Conservation (phyloP, 306 rosid genomes). For the Prunus davidiana region DNA sequence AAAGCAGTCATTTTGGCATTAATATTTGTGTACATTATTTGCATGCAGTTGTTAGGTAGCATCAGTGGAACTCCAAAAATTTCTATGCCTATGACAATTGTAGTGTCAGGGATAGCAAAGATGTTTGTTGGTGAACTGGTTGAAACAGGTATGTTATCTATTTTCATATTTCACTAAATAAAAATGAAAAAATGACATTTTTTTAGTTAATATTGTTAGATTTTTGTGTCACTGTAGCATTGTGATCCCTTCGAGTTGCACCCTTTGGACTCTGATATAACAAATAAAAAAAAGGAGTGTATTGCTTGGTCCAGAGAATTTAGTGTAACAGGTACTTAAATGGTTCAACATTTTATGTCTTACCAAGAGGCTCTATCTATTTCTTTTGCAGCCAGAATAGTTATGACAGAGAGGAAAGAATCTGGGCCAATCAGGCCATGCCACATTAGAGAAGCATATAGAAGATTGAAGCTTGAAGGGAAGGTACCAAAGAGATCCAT, state of each 20-base stretch:
- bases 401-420: conserved; percentile 84
- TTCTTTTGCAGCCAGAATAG: conserved; percentile 62
- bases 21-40: background rate
- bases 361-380: background rate
- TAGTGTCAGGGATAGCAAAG: conserved; percentile 91
- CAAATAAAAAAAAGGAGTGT: background rate
- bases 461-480: conserved; percentile 89
- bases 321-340: background rate
- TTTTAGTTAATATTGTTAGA: background rate
- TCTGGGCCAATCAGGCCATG: conserved; percentile 93
- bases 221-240: background rate
- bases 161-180: background rate
- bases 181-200: background rate
- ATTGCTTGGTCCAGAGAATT: background rate
- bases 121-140: conserved; percentile 91
- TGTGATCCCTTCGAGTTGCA: background rate
- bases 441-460: conserved; percentile 86
- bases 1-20: background rate
- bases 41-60: conserved; percentile 67
- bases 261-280: background rate
- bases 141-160: conserved; percentile 61
- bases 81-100: conserved; percentile 85
- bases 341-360: background rate
- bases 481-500: conserved; percentile 73
- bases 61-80: conserved; percentile 86